A percentile compares a stretch with the other conserved stretches of the same genome.
These are phyloP conservation scores for Waitea zeae DNA, from an alignment of 1,284 basidiomycete genomes.

Conservation along the genomic window DNA sequence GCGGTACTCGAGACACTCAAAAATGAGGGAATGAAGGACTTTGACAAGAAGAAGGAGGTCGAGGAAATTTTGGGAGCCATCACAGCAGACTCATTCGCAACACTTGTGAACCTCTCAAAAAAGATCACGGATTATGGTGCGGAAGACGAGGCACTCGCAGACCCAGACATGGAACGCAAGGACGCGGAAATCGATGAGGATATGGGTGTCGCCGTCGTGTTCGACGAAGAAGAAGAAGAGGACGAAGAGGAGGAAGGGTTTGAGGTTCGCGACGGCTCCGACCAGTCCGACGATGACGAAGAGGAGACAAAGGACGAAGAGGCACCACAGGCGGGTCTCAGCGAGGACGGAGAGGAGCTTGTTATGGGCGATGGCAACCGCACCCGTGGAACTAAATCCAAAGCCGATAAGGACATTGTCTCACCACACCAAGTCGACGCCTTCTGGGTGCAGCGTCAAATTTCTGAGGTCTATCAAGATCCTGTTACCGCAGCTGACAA, in stretches of 20 bases:
- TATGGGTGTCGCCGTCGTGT: conserved; percentile 88
- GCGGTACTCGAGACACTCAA: conserved; percentile 83
- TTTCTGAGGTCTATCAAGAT: conserved; percentile 83
- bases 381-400: conserved; percentile 16
- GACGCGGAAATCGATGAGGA: conserved; percentile 84
- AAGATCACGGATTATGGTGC: conserved; percentile 94
- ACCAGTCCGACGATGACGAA: conserved; percentile 64
- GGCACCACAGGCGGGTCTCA: conserved; percentile 23
- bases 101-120: conserved; percentile 79
- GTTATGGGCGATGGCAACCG: conserved; percentile 53
- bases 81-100: conserved; percentile 65
- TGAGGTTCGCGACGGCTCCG: conserved; percentile 64
- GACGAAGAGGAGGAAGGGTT: conserved; percentile 80
- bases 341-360: conserved; percentile 40
- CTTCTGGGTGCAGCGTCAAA: conserved; percentile 96
- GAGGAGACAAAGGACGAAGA: conserved; percentile 31
- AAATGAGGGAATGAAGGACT: conserved; percentile 82
- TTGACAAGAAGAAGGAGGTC: conserved; percentile 95
- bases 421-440: conserved; percentile 88
- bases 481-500: conserved; percentile 91
- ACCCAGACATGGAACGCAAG: conserved; percentile 61
- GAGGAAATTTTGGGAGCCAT: conserved; percentile 66
- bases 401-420: conserved; percentile 59
- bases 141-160: conserved; percentile 64
- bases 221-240: conserved; percentile 89